Conservation (phyloP, 2,329 filamentous ascomycete species). For the Scytalidium sp. region DNA sequence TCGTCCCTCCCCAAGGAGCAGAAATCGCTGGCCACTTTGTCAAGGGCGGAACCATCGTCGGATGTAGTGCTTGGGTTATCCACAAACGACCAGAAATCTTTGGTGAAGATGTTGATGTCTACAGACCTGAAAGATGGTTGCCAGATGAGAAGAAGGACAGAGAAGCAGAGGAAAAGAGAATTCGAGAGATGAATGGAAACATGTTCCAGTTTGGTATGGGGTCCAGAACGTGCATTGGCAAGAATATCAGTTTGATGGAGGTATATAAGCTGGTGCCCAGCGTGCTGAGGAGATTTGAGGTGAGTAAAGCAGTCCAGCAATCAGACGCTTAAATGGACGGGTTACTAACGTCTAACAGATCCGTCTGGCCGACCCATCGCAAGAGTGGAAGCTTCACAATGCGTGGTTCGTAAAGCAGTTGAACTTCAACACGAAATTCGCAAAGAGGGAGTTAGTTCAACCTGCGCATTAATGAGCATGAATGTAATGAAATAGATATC, state of each 20-base stretch:
- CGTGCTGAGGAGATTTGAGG: constrained; percentile 63
- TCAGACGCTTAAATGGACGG: background rate
- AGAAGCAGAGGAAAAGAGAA: constrained; percentile 45
- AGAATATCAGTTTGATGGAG: constrained; percentile 61
- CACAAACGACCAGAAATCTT: constrained; percentile 68
- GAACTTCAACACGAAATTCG: constrained; percentile 41
- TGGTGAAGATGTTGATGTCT: constrained; percentile 63
- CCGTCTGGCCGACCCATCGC: constrained; percentile 47
- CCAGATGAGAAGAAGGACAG: constrained; percentile 35
- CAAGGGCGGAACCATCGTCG: constrained; percentile 69
- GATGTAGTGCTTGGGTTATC: constrained; percentile 72
- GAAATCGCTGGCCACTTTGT: constrained; percentile 62
- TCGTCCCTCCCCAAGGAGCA: constrained; percentile 63
- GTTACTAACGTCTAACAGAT: constrained; percentile 38
- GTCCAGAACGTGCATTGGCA: constrained; percentile 66
- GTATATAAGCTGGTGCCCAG: constrained; percentile 62
- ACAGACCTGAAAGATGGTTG: constrained; percentile 67
- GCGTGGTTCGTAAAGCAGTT: constrained; percentile 63
- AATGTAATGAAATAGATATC: background rate
- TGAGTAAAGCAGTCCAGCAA: constrained; percentile 21
- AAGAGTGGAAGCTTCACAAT: constrained; percentile 58
- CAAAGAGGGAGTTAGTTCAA: constrained; percentile 17
- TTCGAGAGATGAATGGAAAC: constrained; percentile 65
- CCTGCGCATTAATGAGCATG: constrained; percentile 2
- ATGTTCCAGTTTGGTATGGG: constrained; percentile 75